Conservation (phyloP, 306 rosid species). For the Fragaria ananassa region DNA sequence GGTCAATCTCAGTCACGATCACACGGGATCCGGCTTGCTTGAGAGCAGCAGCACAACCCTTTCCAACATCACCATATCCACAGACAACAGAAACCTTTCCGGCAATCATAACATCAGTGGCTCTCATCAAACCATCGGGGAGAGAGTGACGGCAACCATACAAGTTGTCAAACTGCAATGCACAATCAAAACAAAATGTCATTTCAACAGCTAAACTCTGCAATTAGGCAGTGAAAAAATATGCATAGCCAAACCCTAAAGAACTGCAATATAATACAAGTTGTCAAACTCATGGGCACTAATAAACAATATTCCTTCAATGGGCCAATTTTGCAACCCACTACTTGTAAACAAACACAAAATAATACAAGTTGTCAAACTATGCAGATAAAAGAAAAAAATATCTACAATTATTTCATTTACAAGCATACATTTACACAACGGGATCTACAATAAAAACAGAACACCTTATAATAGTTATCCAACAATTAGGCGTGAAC, state of each 20-base stretch:
- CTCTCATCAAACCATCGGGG: slow-evolving; percentile 97
- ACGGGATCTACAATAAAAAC: not conserved
- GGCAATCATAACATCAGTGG: slow-evolving; percentile 96
- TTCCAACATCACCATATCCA: slow-evolving; percentile 97
- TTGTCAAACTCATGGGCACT: not conserved
- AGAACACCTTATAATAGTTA: not conserved
- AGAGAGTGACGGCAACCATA: slow-evolving; percentile 99
- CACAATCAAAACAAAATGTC: not conserved
- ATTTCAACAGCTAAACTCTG: not conserved
- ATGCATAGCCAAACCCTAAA: not conserved
- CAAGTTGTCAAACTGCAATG: slow-evolving; percentile 81
- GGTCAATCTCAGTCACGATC: slow-evolving; percentile 87
- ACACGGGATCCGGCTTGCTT: slow-evolving; percentile 97
- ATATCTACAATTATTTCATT: not conserved
- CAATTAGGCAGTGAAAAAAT: not conserved
- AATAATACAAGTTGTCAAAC: not conserved
- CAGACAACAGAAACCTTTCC: slow-evolving; percentile 82
- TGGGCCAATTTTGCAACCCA: not conserved
- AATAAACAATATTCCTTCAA: not conserved
- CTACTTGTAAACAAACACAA: not conserved
- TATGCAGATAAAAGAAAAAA: not conserved
- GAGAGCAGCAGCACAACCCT: slow-evolving; percentile 94
- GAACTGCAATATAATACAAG: not conserved
- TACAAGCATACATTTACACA: not conserved
- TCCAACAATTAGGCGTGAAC: not conserved